Conservation (phyloP, 2,329 filamentous ascomycete genomes). For the Fusarium sp. region DNA sequence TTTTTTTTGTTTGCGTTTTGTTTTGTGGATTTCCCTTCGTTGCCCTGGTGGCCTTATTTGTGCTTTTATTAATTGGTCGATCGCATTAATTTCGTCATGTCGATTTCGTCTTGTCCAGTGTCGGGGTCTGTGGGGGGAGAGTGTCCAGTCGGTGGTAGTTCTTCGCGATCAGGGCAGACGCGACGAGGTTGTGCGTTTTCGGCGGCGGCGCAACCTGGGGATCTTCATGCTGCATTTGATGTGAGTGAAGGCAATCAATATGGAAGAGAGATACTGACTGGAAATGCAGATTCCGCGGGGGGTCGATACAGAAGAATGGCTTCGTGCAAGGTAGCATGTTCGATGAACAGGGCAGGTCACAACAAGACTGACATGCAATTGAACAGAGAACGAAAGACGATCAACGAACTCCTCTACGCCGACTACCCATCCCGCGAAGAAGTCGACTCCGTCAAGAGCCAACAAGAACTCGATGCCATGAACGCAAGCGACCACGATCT, state of each 20-base stretch:
- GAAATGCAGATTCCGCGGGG: constrained; percentile 53
- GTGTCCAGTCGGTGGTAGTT: constrained; percentile 31
- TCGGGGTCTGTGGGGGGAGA: constrained; percentile 43
- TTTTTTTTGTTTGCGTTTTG: background rate
- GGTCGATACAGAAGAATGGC: constrained; percentile 57
- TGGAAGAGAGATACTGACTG: fast-evolving
- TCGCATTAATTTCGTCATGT: constrained; percentile 34
- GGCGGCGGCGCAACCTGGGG: constrained; percentile 23
- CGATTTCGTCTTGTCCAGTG: constrained; percentile 45
- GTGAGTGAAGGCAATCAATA: background rate
- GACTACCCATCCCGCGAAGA: constrained; percentile 54
- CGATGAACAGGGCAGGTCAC: background rate
- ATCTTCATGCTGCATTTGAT: constrained; percentile 36
- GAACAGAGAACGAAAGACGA: constrained; percentile 54
- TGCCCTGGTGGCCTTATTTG: constrained; percentile 26
- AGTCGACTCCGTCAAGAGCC: constrained; percentile 48
- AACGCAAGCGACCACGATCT: constrained; percentile 59
- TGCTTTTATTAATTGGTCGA: background rate
- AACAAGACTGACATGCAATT: background rate
- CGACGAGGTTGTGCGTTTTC: constrained; percentile 35
- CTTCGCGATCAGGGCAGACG: background rate
- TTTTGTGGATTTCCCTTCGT: background rate
- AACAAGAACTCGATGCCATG: constrained; percentile 57
- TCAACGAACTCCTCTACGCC: constrained; percentile 59
- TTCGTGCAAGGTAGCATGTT: constrained; percentile 48